Base-by-base conservation (phyloP, 1,139 yeast genomes). In the Pichia sp. region DNA sequence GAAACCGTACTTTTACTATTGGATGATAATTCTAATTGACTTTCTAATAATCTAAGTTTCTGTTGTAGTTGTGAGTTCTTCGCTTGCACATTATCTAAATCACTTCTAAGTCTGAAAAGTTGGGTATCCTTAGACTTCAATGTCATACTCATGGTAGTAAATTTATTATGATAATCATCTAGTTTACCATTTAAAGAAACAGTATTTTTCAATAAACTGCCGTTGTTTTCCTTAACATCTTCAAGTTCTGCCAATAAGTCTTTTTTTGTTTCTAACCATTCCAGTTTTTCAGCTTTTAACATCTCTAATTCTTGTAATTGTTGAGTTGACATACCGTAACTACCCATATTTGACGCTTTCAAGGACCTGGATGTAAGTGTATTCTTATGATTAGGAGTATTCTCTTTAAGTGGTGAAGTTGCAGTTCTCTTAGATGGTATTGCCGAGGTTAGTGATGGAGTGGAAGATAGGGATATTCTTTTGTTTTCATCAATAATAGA, bases 101-200 rank as follows among this genome's bases (percentile, higher is more conserved):
- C 91, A 37, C 78, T 72, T 39, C 67, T 72, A 16, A 77, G 65
- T 35, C 89, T 63, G 29, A 71, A 66, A 5, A 82, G 62, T 53
- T 79, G 87, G 0, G 83, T 75, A 40, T 82, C 91, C 49, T 76
- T 78, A 34, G 83, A 78, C 56, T 80, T 80, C 23, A 76, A 60
- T 46, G 71, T 67, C 49, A 80, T 65, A 30, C 68, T 64, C 38
- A 73, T 70, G 37, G 67, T 68, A 2, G 80, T 75, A 36, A 70
- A 70, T 41, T 75, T 80, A 42, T 69, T 75, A 42, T 66, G 63
- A 26, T 63, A 56, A 48, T 60, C 65, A 50, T 63, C 80, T 36
- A 61, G 56, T 56, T 50, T 73, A 55, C 56, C 59, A 50, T 60
- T 68, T 35, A 55, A 35, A 9, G 47, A 38, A 34, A 63, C 65